These are phyloP conservation scores for Claviceps lovelessii DNA, from an alignment of 2,329 filamentous ascomycete genomes.

Conservation along the genomic window DNA sequence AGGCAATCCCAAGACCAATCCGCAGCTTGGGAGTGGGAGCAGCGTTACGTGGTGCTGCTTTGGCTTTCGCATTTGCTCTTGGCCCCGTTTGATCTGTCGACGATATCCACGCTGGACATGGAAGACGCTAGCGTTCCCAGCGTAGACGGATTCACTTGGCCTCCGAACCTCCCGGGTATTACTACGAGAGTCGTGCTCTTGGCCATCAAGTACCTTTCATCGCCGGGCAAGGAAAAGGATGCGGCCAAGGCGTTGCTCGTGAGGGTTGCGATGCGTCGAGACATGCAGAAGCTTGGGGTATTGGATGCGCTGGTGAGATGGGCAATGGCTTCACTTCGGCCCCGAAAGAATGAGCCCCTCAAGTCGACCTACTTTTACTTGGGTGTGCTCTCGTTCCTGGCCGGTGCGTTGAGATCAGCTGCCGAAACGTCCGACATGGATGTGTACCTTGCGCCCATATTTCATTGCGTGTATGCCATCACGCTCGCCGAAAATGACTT, in stretches of 20 bases:
- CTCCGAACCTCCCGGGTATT: slow-evolving; percentile 51
- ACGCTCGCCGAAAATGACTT: slow-evolving; percentile 33
- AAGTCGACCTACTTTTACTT: slow-evolving; percentile 59
- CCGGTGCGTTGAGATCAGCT: slow-evolving; percentile 54
- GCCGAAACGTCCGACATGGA: slow-evolving; percentile 63
- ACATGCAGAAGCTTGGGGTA: slow-evolving; percentile 71
- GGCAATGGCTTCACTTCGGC: slow-evolving; percentile 48
- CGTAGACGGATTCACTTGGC: slow-evolving; percentile 39
- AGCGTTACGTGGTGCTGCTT: slow-evolving; percentile 71
- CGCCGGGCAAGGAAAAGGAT: slow-evolving; percentile 74
- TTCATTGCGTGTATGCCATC: slow-evolving; percentile 47
- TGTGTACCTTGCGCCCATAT: slow-evolving; percentile 50
- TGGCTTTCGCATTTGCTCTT: slow-evolving; percentile 77
- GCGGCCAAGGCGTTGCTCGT: slow-evolving; percentile 75
- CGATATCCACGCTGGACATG: slow-evolving; percentile 54
- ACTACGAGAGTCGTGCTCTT: slow-evolving; percentile 56
- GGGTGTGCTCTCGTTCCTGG: slow-evolving; percentile 65
- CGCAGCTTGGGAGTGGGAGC: slow-evolving; percentile 58
- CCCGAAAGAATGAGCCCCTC: slow-evolving; percentile 20
- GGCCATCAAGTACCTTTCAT: slow-evolving; percentile 55
- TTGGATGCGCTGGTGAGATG: slow-evolving; percentile 54
- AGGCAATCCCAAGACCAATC: slow-evolving; percentile 6
- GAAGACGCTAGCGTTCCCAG: slow-evolving; percentile 29
- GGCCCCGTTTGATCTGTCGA: slow-evolving; percentile 79
- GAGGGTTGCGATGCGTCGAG: slow-evolving; percentile 64